Evolutionary conservation across 768 basidiomycete genomes (phyloP), one percentile per base, ranked within the genome.

Genomic region (Wakefieldia striispora): DNA sequence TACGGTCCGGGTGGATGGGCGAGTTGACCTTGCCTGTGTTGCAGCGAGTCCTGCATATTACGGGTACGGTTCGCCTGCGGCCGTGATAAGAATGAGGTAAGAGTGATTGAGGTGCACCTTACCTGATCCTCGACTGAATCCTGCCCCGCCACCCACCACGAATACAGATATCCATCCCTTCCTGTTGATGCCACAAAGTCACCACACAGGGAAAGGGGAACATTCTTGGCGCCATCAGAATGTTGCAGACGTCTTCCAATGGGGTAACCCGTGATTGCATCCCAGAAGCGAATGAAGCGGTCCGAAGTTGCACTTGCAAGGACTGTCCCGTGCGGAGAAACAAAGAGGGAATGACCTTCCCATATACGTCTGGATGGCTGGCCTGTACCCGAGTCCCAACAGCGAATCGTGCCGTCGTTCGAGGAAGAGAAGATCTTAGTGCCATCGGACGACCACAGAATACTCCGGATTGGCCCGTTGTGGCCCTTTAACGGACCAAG

Each of bases 151-250:
- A 37, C 39, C 3, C 20, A 33, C 46, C 53, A 55, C 5, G 51
- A 9, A 24, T 41, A 41, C 21, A 58, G 17, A 24, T 13, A 34
- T 13, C 35, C 23, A 2, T 6, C 12, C 0, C 31, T 3, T 9
- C 14, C 20, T 26, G 35, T 27, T 12, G 48, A 42, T 19, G 39
- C 46, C 21, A 53, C 24, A 6, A 40, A 45, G 31, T 39, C 21
- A 9, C 54, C 57, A 9, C 39, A 56, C 2, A 47, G 48, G 14
- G 56, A 52, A 35, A 58, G 49, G 9, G 0, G 20, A 24, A 47
- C 39, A 12, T 9, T 4, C 11, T 31, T 17, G 3, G 5, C 1
- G 21, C 13, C 7, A 14, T 3, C 1, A 1, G 16, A 3, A 21
- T 59, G 48, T 6, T 21, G 29, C 14, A 60, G 47, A 40, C 11